A percentile compares a stretch with the other conserved stretches of the same genome.
These are phyloP conservation scores for Trichothecium sympodiale DNA, from an alignment of 2,329 filamentous ascomycete species.

Conservation along the genomic window DNA sequence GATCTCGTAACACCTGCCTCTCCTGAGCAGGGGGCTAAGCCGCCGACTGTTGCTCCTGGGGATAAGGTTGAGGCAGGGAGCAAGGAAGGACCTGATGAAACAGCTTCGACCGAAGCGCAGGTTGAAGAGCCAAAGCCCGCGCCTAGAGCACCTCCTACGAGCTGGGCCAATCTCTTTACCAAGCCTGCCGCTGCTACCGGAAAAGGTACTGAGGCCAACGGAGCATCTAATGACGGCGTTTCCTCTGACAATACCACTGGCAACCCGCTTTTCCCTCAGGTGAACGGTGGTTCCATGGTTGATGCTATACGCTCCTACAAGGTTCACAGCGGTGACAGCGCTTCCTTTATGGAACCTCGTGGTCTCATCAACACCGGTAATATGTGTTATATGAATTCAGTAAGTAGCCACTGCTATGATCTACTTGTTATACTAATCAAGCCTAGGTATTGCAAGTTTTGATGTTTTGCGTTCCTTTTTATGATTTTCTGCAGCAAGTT, in stretches of 20 bases:
- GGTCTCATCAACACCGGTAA: conserved; percentile 95
- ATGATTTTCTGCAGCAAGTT: conserved; percentile 82
- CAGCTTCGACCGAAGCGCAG: not conserved
- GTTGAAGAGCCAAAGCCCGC: conserved; percentile 7
- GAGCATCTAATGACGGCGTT: conserved; percentile 6
- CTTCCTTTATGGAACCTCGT: conserved; percentile 81
- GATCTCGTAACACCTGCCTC: no score
- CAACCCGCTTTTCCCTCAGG: conserved; percentile 24
- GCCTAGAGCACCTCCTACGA: conserved; percentile 20
- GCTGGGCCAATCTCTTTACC: conserved; percentile 29
- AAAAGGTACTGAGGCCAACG: conserved; percentile 15
- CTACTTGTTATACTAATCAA: conserved; percentile 19
- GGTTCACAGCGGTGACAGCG: conserved; percentile 51
- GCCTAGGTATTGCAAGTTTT: conserved; percentile 83
- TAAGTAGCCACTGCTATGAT: conserved; percentile 35
- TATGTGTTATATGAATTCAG: conserved; percentile 99
- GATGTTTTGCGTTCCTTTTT: conserved; percentile 88
- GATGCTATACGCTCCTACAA: conserved; percentile 69
- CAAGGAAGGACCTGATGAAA: no score
- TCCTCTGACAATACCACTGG: not conserved
- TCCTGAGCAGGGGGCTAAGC: no score
- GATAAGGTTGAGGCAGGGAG: no score
- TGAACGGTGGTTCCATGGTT: conserved; percentile 49
- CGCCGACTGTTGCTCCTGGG: no score
- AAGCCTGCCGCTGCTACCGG: conserved; percentile 13